Conservation (phyloP, 148 eudicot genomes). For the Chenopodium suecicum region DNA sequence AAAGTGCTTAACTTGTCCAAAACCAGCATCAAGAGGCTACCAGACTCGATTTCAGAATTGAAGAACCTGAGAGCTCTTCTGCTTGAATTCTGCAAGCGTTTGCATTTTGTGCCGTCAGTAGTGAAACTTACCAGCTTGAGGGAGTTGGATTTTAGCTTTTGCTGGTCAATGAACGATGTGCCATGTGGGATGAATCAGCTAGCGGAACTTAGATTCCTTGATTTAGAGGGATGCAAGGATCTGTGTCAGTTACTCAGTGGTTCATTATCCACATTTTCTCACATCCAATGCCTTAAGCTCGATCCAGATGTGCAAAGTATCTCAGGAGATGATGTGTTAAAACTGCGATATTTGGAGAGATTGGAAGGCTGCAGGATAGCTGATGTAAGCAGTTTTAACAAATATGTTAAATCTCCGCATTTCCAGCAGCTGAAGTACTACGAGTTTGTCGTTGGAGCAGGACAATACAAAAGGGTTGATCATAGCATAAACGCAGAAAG, state of each 20-base stretch:
- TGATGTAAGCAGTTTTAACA: constrained; percentile 24
- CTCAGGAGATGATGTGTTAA: constrained; percentile 16
- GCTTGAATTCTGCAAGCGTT: constrained; percentile 21
- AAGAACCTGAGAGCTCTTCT: constrained; percentile 26
- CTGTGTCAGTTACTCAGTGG: background rate
- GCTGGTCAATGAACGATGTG: constrained; percentile 29
- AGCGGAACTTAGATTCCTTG: constrained; percentile 17
- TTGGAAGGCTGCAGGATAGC: constrained; percentile 28
- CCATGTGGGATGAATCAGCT: constrained; percentile 23
- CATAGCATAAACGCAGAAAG: background rate
- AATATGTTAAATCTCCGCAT: constrained; percentile 21
- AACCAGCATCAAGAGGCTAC: constrained; percentile 27
- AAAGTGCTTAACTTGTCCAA: constrained; percentile 28
- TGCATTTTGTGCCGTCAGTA: constrained; percentile 24
- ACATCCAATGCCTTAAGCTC: constrained; percentile 29
- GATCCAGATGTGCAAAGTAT: constrained; percentile 26
- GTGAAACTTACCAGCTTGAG: constrained; percentile 25
- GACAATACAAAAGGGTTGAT: constrained; percentile 24
- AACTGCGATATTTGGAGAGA: constrained; percentile 22
- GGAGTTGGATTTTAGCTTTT: constrained; percentile 20
- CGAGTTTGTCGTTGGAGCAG: constrained; percentile 24
- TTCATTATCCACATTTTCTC: background rate
- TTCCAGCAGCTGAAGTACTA: constrained; percentile 22
- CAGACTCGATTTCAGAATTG: constrained; percentile 25
- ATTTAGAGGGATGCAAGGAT: constrained; percentile 26